These are phyloP conservation scores for Coemansia asiatica DNA, from an alignment of 192 early-diverging fungal species.

Conservation along the genomic window DNA sequence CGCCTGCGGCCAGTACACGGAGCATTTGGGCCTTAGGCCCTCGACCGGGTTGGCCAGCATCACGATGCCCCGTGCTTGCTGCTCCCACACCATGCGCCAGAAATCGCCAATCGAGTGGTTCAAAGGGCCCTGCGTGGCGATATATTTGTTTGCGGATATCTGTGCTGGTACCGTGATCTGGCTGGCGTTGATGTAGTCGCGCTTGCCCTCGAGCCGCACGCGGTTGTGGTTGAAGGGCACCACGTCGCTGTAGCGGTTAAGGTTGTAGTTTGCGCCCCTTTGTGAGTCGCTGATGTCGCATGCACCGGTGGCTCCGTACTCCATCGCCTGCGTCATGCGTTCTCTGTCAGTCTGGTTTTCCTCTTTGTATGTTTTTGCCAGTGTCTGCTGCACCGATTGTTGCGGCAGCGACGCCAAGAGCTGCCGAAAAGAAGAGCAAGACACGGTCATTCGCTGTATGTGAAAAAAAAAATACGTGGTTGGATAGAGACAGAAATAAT, in stretches of 20 bases:
- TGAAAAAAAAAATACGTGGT: background rate
- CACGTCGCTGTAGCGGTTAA: conserved; percentile 86
- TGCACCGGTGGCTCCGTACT: conserved; percentile 10
- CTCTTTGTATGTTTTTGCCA: conserved; percentile 18
- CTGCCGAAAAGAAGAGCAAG: conserved; percentile 39
- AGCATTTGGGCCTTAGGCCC: conserved; percentile 67
- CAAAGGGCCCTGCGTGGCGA: conserved; percentile 86
- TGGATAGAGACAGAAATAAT: conserved; percentile 1
- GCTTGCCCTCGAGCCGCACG: conserved; percentile 57
- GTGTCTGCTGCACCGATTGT: conserved; percentile 20
- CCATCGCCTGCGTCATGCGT: conserved; percentile 25
- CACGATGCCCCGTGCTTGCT: conserved; percentile 67
- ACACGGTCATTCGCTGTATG: conserved; percentile 15
- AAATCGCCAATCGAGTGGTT: conserved; percentile 72
- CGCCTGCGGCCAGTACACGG: conserved; percentile 75
- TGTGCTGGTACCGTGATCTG: conserved; percentile 55
- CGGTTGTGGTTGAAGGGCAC: conserved; percentile 77
- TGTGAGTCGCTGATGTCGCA: conserved; percentile 29
- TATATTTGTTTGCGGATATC: conserved; percentile 58
- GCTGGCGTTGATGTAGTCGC: conserved; percentile 84
- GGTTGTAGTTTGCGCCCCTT: conserved; percentile 42
- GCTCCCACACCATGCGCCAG: conserved; percentile 88
- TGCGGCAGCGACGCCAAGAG: conserved; percentile 32
- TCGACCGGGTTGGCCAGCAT: conserved; percentile 84
- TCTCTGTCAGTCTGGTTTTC: conserved; percentile 20